Evolutionary conservation across 768 basidiomycete species (phyloP).

Genomic region (Agaricus subrufescens): DNA sequence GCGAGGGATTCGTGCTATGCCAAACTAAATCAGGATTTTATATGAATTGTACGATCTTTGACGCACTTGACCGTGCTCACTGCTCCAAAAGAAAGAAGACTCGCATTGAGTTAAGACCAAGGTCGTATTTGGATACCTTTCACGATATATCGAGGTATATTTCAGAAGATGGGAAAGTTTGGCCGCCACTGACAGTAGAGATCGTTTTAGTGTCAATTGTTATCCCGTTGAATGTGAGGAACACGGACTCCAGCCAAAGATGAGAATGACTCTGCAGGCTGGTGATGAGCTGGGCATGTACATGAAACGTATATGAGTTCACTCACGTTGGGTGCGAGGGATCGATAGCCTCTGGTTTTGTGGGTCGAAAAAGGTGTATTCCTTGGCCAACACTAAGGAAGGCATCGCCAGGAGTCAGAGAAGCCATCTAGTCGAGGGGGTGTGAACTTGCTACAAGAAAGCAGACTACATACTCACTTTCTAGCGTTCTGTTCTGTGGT

Average conservation of each 20-base stretch:
- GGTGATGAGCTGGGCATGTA: neutral
- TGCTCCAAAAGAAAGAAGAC: constrained; percentile 30
- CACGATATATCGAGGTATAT: constrained; percentile 34
- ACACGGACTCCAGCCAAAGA: constrained; percentile 46
- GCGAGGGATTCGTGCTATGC: constrained; percentile 23
- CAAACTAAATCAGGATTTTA: neutral
- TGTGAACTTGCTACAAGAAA: neutral
- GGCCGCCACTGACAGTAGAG: constrained; percentile 34
- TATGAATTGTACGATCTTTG: neutral
- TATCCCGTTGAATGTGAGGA: neutral
- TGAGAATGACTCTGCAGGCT: constrained; percentile 30
- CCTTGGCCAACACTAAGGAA: constrained; percentile 17
- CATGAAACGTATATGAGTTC: neutral
- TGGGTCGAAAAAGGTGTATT: constrained; percentile 18
- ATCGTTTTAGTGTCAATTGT: neutral
- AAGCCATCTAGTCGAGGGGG: neutral
- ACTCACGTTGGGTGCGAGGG: neutral
- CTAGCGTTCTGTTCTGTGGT: too few species aligned
- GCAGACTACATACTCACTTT: too few species aligned
- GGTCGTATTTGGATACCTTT: constrained; percentile 38
- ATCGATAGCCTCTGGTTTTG: neutral
- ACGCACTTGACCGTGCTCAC: constrained; percentile 25
- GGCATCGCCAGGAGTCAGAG: neutral
- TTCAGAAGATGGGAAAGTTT: constrained; percentile 40
- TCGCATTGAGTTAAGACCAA: constrained; percentile 36